Base-by-base conservation (phyloP, 208 protist genomes). In the Leishmania mexicana region DNA sequence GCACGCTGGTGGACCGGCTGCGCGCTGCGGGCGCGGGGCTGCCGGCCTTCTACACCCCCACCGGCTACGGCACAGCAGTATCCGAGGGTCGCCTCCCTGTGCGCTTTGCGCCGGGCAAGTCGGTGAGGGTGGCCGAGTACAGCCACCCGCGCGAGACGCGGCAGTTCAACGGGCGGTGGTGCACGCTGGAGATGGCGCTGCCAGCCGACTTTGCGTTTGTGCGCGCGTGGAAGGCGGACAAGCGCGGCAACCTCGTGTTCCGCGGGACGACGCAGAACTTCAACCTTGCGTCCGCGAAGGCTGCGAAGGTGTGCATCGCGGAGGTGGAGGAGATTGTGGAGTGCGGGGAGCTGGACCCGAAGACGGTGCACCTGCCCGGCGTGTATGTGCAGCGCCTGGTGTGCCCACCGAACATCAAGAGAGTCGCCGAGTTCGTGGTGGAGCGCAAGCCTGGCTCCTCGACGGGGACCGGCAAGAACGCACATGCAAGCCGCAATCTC, bases 281-380 rank as follows among this genome's bases (percentile, higher is more conserved):
- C 83, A 99, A 99, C 84, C 81, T 94, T 35, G 75, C 88, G 28
- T 80, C 87, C 8, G 98, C 97, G 7, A 94, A 85, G 45, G 95
- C 96, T 1, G 92, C 85, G 42, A 93, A 96, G 77, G 90, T 98
- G 67, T 94, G 88, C 60, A 99, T 99, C 79, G 98, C 89, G 1
- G 97, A 99, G 88, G 94, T 98, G 38, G 97, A 99, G 83, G 96
- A 99, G 84, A 95, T 99, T 45, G 96, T 99, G 31, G 88, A 96
- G 79, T 77, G 81, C 28, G 97, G 97, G 45, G 77, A 92, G 80
- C 76, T 99, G 11, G 83, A 96, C 62, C 95, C 98, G 38, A 89
- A 97, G 54, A 78, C 72, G 54, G 92, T 99, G 73, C 96, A 99
- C 79, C 78, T 99, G 7, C 94, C 97, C 19, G 94, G 94, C 40